Conservation (phyloP, 1,284 basidiomycete species). For the Ceratobasidium sp. region DNA sequence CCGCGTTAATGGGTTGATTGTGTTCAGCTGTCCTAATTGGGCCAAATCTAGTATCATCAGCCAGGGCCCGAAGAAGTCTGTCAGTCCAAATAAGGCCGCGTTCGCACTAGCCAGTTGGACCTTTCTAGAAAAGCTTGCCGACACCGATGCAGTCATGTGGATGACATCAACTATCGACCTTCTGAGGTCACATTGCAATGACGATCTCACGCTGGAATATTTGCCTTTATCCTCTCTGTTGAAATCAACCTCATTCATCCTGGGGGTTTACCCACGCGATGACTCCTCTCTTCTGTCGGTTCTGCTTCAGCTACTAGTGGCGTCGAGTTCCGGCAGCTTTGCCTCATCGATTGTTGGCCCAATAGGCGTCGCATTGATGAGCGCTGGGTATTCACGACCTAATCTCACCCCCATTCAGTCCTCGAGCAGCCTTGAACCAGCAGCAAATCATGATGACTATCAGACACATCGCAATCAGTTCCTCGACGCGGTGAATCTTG, state of each 20-base stretch:
- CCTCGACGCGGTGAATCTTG: not conserved
- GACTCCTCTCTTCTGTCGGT: not conserved
- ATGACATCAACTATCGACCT: not conserved
- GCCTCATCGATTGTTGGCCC: not conserved
- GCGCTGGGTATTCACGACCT: not conserved
- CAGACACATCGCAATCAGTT: not conserved
- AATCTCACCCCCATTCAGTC: too few relatives aligned
- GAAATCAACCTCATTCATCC: not conserved
- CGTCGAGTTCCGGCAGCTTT: not conserved
- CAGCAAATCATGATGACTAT: too few relatives aligned
- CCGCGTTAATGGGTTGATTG: not conserved
- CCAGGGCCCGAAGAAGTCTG: not conserved
- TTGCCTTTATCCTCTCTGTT: not conserved
- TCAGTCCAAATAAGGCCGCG: not conserved
- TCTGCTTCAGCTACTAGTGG: not conserved
- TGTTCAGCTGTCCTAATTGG: not conserved
- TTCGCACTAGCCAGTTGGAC: not conserved
- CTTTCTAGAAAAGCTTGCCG: too few relatives aligned
- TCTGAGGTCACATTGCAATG: not conserved
- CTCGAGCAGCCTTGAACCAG: too few relatives aligned
- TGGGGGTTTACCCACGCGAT: not conserved
- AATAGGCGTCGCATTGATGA: not conserved
- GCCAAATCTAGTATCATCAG: not conserved
- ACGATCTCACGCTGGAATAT: not conserved
- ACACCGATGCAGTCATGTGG: not conserved